phyloP scores from a whole-genome alignment of 805 yeast species.

The Spathaspora girioi region DNA sequence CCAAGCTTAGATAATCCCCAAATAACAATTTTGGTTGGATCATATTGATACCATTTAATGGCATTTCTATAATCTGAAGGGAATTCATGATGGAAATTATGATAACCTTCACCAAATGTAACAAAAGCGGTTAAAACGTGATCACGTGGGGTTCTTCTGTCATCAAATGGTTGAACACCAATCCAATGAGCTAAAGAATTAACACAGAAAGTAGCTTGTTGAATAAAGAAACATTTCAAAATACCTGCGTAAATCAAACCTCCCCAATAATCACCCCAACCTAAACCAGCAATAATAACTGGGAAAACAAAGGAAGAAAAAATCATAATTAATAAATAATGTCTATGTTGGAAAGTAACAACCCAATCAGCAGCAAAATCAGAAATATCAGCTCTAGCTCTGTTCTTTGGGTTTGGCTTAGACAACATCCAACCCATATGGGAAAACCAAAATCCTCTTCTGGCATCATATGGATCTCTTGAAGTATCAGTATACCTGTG shows the following conservation, averaged over 20 bases:
- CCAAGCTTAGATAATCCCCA: constrained; percentile 61
- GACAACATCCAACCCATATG: constrained; percentile 85
- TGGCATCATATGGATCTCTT: constrained; percentile 85
- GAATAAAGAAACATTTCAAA: constrained; percentile 64
- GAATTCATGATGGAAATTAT: constrained; percentile 88
- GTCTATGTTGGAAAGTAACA: constrained; percentile 78
- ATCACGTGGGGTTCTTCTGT: constrained; percentile 83
- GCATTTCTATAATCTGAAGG: constrained; percentile 89
- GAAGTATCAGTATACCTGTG: constrained; percentile 81
- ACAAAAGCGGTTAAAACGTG: constrained; percentile 76
- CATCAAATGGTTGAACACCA: constrained; percentile 83
- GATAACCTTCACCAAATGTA: constrained; percentile 88
- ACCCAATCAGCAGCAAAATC: constrained; percentile 76
- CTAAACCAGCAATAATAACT: constrained; percentile 52
- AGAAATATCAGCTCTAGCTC: constrained; percentile 78
- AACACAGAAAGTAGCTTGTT: constrained; percentile 84
- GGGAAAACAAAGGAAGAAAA: constrained; percentile 66
- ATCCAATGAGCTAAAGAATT: constrained; percentile 85
- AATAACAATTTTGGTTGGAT: constrained; percentile 71
- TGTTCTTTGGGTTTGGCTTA: constrained; percentile 76
- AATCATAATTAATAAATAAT: constrained; percentile 60
- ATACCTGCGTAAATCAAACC: constrained; percentile 78
- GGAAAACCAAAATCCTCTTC: constrained; percentile 78
- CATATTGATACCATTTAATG: constrained; percentile 82
- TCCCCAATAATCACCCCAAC: constrained; percentile 58